Evolutionary conservation across 2,329 filamentous ascomycete genomes (phyloP).

Genomic region (Ceratocystis papillata): DNA sequence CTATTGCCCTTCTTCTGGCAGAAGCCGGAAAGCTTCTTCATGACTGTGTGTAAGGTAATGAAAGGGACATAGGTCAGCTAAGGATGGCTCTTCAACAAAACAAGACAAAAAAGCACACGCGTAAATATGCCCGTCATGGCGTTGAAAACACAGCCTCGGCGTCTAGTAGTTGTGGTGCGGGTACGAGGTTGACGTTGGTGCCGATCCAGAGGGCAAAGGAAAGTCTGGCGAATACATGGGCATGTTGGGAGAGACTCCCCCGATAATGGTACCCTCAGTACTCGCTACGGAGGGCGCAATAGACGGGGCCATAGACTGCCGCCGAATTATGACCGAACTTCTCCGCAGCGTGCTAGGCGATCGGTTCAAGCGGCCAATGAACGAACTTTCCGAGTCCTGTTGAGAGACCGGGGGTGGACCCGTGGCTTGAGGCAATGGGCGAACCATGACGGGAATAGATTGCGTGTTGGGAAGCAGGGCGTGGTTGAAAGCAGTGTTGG

Average conservation of each 20-base stretch:
- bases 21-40: conserved; percentile 23
- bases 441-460: conserved; percentile 20
- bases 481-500: not conserved
- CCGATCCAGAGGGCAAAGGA: not conserved
- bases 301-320: conserved; percentile 20
- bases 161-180: conserved; percentile 9
- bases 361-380: conserved; percentile 19
- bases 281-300: conserved; percentile 17
- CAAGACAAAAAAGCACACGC: conserved; percentile 5
- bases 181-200: conserved; percentile 11
- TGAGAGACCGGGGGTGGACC: conserved; percentile 15
- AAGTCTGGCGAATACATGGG: conserved; percentile 16
- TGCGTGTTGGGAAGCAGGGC: conserved; percentile 8
- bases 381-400: conserved; percentile 18
- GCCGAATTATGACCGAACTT: conserved; percentile 19
- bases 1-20: conserved; percentile 17
- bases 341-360: conserved; percentile 21
- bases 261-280: conserved; percentile 15
- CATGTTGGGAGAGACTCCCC: not conserved
- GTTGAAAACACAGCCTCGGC: conserved; percentile 3
- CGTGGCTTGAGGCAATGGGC: conserved; percentile 11
- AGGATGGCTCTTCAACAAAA: conserved; percentile 11
- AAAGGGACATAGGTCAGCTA: conserved; percentile 11
- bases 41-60: conserved; percentile 17
- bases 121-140: conserved; percentile 7